Base-by-base conservation (phyloP, 345 rosid species). In the Arabidopsis suecica region DNA sequence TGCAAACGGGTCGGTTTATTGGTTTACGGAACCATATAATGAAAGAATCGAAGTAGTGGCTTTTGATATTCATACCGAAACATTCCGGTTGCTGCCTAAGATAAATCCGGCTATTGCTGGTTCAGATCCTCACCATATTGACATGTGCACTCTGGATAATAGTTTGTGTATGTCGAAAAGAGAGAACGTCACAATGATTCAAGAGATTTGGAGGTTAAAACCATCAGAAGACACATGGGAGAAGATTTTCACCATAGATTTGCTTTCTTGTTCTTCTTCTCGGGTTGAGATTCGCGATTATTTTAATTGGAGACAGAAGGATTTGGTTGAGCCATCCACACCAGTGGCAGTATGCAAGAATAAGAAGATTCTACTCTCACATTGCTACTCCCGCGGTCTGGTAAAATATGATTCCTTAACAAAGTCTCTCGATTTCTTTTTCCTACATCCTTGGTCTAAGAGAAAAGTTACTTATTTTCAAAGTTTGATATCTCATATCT, bases 131-230 rank as follows among this genome's bases (percentile, higher is more conserved):
- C 0, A 16, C 7, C 30, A 34, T 71, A 49, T 71, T 23, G 60
- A 60, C 30, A 34, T 71, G 59, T 60, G 59, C 67, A 23, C 66
- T 59, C 40, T 71, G 4, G 59, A 71, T 37, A 37, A 71, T 61
- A 7, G 8, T 36, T 49, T 71, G 50, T 71, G 68, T 11, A 71
- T 71, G 34, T 71, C 75, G 50, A 69, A 20, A 58, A 69, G 48
- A 3, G 50, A 34, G 4, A 3, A 5, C 4, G 18, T 0, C n/a
- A 68, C 62, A 5, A 38, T 25, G 51, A 40, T 54, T 16, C 51
- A 68, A 70, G 45, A 70, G 0, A 70, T 70, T 32, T 70, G 74
- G 74, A 70, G 65, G 9, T 45, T 57, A 33, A 59, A 44, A 57
- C 23, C 74, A 58, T 58, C 14, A 0, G n/a, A 70, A 20, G 40